Evolutionary conservation across 2,329 filamentous ascomycete genomes (phyloP).

Genomic region (Grosmannia penicillata): DNA sequence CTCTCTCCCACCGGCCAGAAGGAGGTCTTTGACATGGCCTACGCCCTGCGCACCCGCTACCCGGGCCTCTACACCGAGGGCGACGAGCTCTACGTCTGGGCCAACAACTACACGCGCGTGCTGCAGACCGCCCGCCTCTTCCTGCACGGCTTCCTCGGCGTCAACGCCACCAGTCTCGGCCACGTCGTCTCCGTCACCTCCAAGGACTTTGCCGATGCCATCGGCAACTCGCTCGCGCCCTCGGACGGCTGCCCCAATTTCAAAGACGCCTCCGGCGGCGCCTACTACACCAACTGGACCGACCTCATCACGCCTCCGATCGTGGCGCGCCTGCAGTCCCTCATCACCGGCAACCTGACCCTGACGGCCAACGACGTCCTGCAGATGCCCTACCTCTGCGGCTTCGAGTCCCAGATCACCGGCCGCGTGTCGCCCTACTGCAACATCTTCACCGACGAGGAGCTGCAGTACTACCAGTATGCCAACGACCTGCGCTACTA

Average conservation of each 20-base stretch:
- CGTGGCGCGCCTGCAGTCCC: slow-evolving; percentile 34
- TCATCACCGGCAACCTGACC: slow-evolving; percentile 38
- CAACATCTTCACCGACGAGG: slow-evolving; percentile 42
- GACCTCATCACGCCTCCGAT: slow-evolving; percentile 25
- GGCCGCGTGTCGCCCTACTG: slow-evolving; percentile 49
- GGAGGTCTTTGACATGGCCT: slow-evolving; percentile 42
- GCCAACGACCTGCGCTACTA: slow-evolving; percentile 54
- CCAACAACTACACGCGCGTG: slow-evolving; percentile 50
- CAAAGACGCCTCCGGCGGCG: slow-evolving; percentile 36
- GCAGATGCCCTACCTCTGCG: slow-evolving; percentile 52
- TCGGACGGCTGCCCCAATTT: slow-evolving; percentile 50
- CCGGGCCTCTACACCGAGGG: slow-evolving; percentile 34
- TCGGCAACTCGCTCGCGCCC: slow-evolving; percentile 48
- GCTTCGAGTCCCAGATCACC: slow-evolving; percentile 54
- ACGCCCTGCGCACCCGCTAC: slow-evolving; percentile 32
- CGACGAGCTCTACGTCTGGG: slow-evolving; percentile 42
- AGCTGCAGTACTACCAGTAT: slow-evolving; percentile 51
- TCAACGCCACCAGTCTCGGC: slow-evolving; percentile 35
- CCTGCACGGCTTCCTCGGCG: slow-evolving; percentile 44
- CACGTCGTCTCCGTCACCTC: slow-evolving; percentile 43
- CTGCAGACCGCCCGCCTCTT: slow-evolving; percentile 49
- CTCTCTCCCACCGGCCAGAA: slow-evolving; percentile 48
- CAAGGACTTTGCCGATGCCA: slow-evolving; percentile 31
- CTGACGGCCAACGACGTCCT: slow-evolving; percentile 26
- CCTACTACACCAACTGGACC: slow-evolving; percentile 15